Percentiles rank a stretch among this genome's conserved stretches.
These are phyloP conservation scores for Psilocybe cyanescens DNA, from an alignment of 768 basidiomycete species.

Conservation along the genomic window DNA sequence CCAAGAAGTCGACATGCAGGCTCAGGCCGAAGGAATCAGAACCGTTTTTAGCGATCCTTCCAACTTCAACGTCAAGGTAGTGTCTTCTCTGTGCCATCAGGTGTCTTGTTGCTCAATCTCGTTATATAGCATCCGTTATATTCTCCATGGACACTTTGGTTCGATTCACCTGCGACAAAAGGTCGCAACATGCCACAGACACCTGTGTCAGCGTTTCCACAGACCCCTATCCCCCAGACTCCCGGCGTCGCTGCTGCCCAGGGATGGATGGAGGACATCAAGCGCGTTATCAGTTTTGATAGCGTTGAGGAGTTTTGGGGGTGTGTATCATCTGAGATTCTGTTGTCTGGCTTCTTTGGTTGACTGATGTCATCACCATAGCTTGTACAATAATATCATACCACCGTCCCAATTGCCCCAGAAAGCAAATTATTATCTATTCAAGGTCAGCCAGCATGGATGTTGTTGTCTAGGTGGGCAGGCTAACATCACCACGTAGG, in stretches of 20 bases:
- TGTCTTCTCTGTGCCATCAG: slow-evolving; percentile 2
- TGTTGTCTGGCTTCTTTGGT: slow-evolving; percentile 1
- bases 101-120: slow-evolving; percentile 5
- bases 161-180: slow-evolving; percentile 93
- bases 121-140: slow-evolving; percentile 82
- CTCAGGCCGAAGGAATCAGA: slow-evolving; percentile 80
- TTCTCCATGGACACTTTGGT: slow-evolving; percentile 97
- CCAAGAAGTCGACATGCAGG: slow-evolving; percentile 85
- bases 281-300: slow-evolving; percentile 93
- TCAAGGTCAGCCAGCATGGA: slow-evolving; percentile 64
- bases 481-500: slow-evolving; percentile 46
- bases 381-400: slow-evolving; percentile 96
- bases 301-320: slow-evolving; percentile 99
- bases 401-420: slow-evolving; percentile 90
- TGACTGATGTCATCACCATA: slow-evolving; percentile 35
- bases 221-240: slow-evolving; percentile 74
- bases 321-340: slow-evolving; percentile 44
- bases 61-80: slow-evolving; percentile 96
- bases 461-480: neutral
- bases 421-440: slow-evolving; percentile 99
- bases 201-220: slow-evolving; percentile 76
- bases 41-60: slow-evolving; percentile 94
- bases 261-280: slow-evolving; percentile 99
- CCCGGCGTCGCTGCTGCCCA: slow-evolving; percentile 72
- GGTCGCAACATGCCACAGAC: slow-evolving; percentile 88